Evolutionary conservation across 179 eudicot genomes (phyloP).

Genomic region (Silene coronaria): DNA sequence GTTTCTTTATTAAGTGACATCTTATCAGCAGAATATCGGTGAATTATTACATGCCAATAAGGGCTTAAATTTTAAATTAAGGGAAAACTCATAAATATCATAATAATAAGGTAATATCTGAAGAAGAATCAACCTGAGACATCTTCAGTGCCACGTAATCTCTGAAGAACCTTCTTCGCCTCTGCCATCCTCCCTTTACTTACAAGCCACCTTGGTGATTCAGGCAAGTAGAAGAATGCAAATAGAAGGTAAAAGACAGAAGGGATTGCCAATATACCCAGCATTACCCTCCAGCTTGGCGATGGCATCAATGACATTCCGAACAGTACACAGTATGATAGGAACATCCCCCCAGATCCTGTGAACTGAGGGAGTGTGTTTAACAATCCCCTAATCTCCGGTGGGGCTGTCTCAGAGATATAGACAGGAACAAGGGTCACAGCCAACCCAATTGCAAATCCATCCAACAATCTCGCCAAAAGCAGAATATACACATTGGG

Average conservation of each 20-base stretch:
- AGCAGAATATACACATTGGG: constrained; percentile 58
- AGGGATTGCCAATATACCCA: constrained; percentile 65
- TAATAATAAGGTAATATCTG: background rate
- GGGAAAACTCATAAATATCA: background rate
- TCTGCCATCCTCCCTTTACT: constrained; percentile 76
- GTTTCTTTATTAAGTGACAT: background rate
- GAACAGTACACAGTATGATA: constrained; percentile 66
- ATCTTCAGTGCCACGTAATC: constrained; percentile 61
- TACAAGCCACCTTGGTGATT: constrained; percentile 73
- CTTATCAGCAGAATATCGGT: background rate
- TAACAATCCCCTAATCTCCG: constrained; percentile 62
- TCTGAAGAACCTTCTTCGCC: constrained; percentile 58
- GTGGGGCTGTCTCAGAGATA: constrained; percentile 62
- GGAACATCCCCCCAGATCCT: constrained; percentile 69
- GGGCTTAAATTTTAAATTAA: background rate
- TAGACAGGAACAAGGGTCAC: constrained; percentile 54
- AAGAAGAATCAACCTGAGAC: constrained; percentile 46
- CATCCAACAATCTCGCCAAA: constrained; percentile 48
- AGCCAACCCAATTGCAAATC: constrained; percentile 59
- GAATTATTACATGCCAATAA: constrained; percentile 11
- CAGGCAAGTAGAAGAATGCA: constrained; percentile 55
- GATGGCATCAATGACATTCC: constrained; percentile 61
- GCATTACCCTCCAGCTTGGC: constrained; percentile 79
- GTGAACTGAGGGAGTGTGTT: constrained; percentile 79
- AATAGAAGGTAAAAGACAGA: constrained; percentile 49